Percentiles rank a stretch among this genome's conserved stretches.
Conservation (phyloP, 257 asterid species). For the Oldenlandia corymbosa region DNA sequence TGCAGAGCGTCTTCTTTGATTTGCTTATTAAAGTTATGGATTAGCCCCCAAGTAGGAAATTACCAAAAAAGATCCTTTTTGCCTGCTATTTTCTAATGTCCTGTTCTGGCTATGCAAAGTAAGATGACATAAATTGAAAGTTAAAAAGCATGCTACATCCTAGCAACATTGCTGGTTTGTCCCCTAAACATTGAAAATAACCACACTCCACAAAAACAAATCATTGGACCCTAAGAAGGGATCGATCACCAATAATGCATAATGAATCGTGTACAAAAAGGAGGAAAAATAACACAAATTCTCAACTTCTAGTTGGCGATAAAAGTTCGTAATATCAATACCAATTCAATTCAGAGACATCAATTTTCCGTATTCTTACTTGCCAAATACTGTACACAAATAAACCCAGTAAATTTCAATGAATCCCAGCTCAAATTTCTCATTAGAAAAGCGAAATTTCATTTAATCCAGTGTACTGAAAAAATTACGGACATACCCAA, state of each 20-base stretch:
- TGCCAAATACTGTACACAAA: too few relatives aligned
- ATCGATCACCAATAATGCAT: too few relatives aligned
- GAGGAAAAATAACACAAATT: too few relatives aligned
- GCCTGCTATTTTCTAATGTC: background rate
- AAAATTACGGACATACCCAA: conserved; percentile 46
- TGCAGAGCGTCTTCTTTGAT: background rate
- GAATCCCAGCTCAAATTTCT: background rate
- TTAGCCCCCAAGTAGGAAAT: too few relatives aligned
- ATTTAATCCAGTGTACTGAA: background rate
- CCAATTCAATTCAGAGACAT: background rate
- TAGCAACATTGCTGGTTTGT: too few relatives aligned
- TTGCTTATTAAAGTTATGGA: background rate
- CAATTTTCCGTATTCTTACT: background rate
- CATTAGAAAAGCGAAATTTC: background rate
- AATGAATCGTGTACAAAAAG: too few relatives aligned
- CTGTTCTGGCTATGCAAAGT: background rate
- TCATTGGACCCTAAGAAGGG: too few relatives aligned
- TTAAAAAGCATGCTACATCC: background rate
- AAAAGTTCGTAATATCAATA: too few relatives aligned
- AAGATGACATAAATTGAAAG: background rate
- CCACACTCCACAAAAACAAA: too few relatives aligned
- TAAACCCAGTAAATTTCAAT: background rate
- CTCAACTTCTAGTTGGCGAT: too few relatives aligned
- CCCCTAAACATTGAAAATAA: too few relatives aligned
- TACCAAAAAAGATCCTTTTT: background rate